Base-by-base conservation (phyloP, 148 eudicot genomes). In the Rheum nobile region DNA sequence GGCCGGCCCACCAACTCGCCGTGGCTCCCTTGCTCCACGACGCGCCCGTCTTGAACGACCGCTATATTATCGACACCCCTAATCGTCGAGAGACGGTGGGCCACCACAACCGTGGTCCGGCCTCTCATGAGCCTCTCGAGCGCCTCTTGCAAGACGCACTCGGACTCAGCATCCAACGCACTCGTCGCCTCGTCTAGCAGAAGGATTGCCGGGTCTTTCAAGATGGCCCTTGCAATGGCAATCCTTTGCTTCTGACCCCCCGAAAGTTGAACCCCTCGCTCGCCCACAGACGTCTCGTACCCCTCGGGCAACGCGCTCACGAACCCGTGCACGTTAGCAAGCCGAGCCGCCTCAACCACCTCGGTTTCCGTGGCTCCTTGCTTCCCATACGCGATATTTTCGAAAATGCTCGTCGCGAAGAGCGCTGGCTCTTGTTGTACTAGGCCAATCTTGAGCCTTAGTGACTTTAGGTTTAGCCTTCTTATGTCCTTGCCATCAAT, bases 361-460 rank as follows among this genome's bases (percentile, higher is more conserved):
- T 95, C 98, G 4, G 97, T 91, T 78, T 91, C 98, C 0, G 98
- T 91, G 4, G 96, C 96, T 1, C 90, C 93, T 11, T 91, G 96
- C 82, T 90, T 91, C 0, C 98, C 98, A 21, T 95, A 95, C 12
- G 89, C 93, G 65, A 95, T 95, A 82, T 95, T 95, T 11, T 95
- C 97, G n/a, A 90, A 83, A 22, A 95, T 95, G 83, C 88, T 88
- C 1, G 97, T 72, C 0, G 98, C 97, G 44, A 95, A 95, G 1
- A 95, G 85, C 0, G 97, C 97, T 1, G 98, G 98, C 78, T 95
- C 98, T 83, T 95, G 98, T 67, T 92, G 97, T 16, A 95, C 98
- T 68, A 95, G 68, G 1, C 92, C 98, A 4, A 95, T 91, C 75
- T 90, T 91, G 0, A 70, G 88, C 78, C 98, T 75, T 6, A 95